phyloP scores from a whole-genome alignment of 352 stramenopile genomes.

The Globisporangium cederbergense region DNA sequence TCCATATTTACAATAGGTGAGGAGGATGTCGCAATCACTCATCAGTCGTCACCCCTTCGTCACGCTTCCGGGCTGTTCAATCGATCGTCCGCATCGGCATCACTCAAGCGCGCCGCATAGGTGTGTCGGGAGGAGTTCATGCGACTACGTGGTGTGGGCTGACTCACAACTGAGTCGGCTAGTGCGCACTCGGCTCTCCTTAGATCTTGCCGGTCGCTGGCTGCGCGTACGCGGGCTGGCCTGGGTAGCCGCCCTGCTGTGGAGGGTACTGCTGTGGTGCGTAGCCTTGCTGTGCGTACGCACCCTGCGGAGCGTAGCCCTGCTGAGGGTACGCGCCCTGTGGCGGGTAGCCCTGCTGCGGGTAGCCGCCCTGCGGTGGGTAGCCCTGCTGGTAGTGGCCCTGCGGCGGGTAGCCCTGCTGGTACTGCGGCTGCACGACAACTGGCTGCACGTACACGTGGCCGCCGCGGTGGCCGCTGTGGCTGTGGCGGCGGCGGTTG shows the following conservation, averaged over 20 bases:
- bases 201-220: constrained; percentile 13
- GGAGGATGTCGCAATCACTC: neutral
- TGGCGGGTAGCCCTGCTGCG: constrained; percentile 39
- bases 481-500: constrained; percentile 36
- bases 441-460: constrained; percentile 78
- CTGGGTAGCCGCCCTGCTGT: constrained; percentile 23
- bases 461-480: constrained; percentile 21
- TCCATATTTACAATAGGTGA: constrained; percentile 8
- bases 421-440: constrained; percentile 43
- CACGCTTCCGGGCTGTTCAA: neutral
- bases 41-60: too few relatives aligned
- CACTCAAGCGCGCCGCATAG: neutral
- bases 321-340: constrained; percentile 28
- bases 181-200: neutral
- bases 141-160: neutral
- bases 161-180: neutral
- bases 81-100: neutral
- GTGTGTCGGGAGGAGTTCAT: neutral
- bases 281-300: constrained; percentile 30
- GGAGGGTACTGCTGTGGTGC: constrained; percentile 31
- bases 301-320: constrained; percentile 22
- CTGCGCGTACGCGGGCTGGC: constrained; percentile 11
- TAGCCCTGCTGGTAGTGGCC: constrained; percentile 28
- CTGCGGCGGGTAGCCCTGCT: constrained; percentile 29
- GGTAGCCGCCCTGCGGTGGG: constrained; percentile 34